Conservation (phyloP, 108 stramenopile genomes). For the Cyclotella distinguenda region DNA sequence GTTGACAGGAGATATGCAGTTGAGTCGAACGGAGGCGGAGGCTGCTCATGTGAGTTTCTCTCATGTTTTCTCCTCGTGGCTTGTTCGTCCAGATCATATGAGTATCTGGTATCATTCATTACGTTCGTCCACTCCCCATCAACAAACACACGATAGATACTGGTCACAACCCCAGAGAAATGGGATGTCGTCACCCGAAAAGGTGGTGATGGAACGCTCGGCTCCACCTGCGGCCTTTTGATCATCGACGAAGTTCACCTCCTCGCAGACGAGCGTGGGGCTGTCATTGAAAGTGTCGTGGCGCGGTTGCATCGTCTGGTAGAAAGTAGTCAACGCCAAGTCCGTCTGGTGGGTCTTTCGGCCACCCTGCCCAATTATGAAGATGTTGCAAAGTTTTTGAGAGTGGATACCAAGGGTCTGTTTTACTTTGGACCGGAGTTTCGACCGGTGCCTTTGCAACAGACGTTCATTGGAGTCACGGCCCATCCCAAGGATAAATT, state of each 20-base stretch:
- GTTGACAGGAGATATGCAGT: slow-evolving; percentile 99
- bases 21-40: slow-evolving; percentile 90
- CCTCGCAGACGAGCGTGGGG: slow-evolving; percentile 97
- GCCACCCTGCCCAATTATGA: slow-evolving; percentile 98
- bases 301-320: slow-evolving; percentile 94
- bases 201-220: slow-evolving; percentile 89
- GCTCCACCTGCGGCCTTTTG: slow-evolving; percentile 89
- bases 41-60: slow-evolving; percentile 90
- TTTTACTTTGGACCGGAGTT: slow-evolving; percentile 97
- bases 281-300: slow-evolving; percentile 98
- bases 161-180: slow-evolving; percentile 88
- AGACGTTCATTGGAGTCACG: slow-evolving; percentile 94
- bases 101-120: slow-evolving; percentile 26
- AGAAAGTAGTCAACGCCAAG: slow-evolving; percentile 88
- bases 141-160: slow-evolving; percentile 30
- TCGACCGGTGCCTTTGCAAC: slow-evolving; percentile 97
- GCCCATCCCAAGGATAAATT: slow-evolving; percentile 68
- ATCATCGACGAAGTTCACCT: slow-evolving; percentile 98
- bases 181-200: slow-evolving; percentile 86
- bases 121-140: not conserved
- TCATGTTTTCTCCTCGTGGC: slow-evolving; percentile 46
- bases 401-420: slow-evolving; percentile 80
- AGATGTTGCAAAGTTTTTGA: slow-evolving; percentile 85
- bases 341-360: slow-evolving; percentile 96
- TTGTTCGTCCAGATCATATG: slow-evolving; percentile 57